These are phyloP conservation scores for Paspalum notatum DNA, from an alignment of 176 grass and related monocot species.

Conservation along the genomic window DNA sequence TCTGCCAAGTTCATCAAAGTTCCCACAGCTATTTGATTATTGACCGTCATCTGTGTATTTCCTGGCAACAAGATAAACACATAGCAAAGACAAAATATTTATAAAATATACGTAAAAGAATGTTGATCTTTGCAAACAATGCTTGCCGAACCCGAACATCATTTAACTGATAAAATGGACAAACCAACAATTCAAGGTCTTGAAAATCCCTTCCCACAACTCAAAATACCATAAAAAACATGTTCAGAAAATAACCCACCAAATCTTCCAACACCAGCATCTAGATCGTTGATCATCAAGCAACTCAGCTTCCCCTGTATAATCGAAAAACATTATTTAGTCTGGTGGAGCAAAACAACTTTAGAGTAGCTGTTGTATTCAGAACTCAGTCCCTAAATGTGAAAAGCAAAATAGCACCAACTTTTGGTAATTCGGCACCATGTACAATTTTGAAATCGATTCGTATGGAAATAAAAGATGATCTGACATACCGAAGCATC, in stretches of 20 bases:
- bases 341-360: slow-evolving; percentile 8
- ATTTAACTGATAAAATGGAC: slow-evolving; percentile 17
- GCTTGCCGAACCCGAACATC: neutral
- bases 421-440: slow-evolving; percentile 1
- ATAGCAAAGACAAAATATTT: neutral
- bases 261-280: slow-evolving; percentile 97
- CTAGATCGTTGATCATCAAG: slow-evolving; percentile 99
- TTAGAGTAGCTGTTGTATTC: neutral
- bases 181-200: neutral
- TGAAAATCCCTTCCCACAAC: slow-evolving; percentile 4
- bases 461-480: neutral
- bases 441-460: neutral
- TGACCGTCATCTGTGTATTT: slow-evolving; percentile 97
- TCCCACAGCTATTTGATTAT: slow-evolving; percentile 92
- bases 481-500: neutral
- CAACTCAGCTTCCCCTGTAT: slow-evolving; percentile 93
- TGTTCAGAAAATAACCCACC: slow-evolving; percentile 55
- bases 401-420: neutral
- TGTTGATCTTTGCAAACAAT: neutral
- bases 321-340: slow-evolving; percentile 3
- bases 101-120: neutral
- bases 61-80: slow-evolving; percentile 53
- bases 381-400: neutral
- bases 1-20: slow-evolving; percentile 97
- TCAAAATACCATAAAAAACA: neutral